phyloP scores from a whole-genome alignment of 192 early-diverging fungal genomes.

The Phlyctochytrium bullatum region DNA sequence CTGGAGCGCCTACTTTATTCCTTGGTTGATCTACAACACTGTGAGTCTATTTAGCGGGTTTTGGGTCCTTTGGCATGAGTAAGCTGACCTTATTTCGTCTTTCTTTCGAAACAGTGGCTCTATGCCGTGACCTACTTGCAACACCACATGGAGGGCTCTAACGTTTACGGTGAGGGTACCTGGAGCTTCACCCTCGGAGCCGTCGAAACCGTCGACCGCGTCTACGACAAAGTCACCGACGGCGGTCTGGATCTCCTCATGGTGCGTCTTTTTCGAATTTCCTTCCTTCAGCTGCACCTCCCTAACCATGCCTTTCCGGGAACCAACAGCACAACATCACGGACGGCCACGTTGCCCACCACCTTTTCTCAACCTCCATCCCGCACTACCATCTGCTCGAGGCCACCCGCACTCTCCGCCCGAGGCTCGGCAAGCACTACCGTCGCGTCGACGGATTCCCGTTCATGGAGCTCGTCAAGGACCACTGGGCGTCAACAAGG shows the following conservation, averaged over 20 bases:
- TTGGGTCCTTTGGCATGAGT: no score
- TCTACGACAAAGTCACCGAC: constrained; percentile 28
- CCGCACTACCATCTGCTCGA: constrained; percentile 45
- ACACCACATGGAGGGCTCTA: constrained; percentile 32
- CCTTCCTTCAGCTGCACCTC: no score
- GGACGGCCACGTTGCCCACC: constrained; percentile 46
- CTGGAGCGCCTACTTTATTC: constrained; percentile 29
- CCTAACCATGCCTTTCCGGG: no score
- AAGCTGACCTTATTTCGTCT: constrained; percentile 5
- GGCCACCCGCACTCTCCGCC: constrained; percentile 27
- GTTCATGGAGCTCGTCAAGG: constrained; percentile 33
- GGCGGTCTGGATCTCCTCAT: constrained; percentile 35
- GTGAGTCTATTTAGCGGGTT: constrained; percentile 26
- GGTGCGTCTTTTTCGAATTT: no score
- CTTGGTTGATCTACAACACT: constrained; percentile 44
- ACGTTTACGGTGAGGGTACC: constrained; percentile 30
- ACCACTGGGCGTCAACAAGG: constrained; percentile 27
- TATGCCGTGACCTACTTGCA: constrained; percentile 47
- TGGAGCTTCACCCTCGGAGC: constrained; percentile 41
- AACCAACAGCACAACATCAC: constrained; percentile 54
- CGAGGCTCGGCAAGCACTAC: constrained; percentile 25
- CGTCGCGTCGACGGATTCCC: constrained; percentile 36
- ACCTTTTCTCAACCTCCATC: constrained; percentile 43
- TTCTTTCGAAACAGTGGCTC: constrained; percentile 36
- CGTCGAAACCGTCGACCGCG: constrained; percentile 44